Percentiles rank a stretch among this genome's conserved stretches.
Evolutionary conservation across 805 yeast genomes (phyloP).

Genomic region (Candida ponderosae): DNA sequence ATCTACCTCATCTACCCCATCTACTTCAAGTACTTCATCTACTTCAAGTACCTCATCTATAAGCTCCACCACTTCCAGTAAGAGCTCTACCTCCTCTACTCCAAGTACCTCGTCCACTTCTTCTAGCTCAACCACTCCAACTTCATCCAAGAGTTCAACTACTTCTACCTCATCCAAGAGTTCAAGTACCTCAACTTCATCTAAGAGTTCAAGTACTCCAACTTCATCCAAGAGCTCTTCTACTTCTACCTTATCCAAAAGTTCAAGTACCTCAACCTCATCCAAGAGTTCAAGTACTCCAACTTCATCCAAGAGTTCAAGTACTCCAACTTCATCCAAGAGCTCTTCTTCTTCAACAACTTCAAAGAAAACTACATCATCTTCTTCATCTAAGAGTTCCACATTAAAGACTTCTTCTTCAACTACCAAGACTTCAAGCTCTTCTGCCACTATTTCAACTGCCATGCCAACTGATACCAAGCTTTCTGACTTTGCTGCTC

Average conservation of each 20-base stretch:
- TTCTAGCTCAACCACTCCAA: slow-evolving; percentile 3
- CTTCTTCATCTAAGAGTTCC: slow-evolving; percentile 15
- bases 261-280: slow-evolving; percentile 2
- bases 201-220: slow-evolving; percentile 5
- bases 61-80: background rate
- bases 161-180: slow-evolving; percentile 11
- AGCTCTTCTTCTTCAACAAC: slow-evolving; percentile 8
- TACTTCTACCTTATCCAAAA: slow-evolving; percentile 1
- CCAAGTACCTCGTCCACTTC: background rate
- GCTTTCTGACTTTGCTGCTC: slow-evolving; percentile 24
- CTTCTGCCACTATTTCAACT: slow-evolving; percentile 14
- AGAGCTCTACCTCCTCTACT: background rate
- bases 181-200: slow-evolving; percentile 5
- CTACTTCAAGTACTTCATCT: slow-evolving; percentile 8
- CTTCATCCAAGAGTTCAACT: slow-evolving; percentile 10
- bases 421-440: slow-evolving; percentile 9
- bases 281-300: slow-evolving; percentile 1
- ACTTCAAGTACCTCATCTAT: background rate
- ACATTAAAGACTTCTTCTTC: no score
- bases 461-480: slow-evolving; percentile 7
- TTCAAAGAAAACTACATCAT: slow-evolving; percentile 11
- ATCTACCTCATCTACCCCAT: slow-evolving; percentile 3
- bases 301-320: background rate
- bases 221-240: slow-evolving; percentile 1
- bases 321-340: slow-evolving; percentile 1